Conservation (phyloP, 345 rosid species). For the Lepidium africanum region DNA sequence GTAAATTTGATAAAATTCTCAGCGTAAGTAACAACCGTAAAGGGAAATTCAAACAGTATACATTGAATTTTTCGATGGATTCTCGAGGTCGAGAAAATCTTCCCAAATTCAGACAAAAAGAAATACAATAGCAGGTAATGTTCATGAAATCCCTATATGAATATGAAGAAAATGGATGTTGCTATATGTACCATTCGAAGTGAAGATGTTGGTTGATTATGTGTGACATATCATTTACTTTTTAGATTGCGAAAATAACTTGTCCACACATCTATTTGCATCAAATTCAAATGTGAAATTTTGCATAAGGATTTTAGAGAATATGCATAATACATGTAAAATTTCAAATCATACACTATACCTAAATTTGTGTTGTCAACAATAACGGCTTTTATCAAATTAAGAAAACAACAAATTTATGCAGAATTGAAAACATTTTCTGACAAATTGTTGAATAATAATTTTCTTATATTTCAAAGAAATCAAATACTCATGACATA, state of each 20-base stretch:
- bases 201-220: neutral
- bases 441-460: neutral
- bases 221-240: too few species aligned
- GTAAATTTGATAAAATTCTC: too few species aligned
- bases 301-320: neutral
- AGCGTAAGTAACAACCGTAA: too few species aligned
- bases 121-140: neutral
- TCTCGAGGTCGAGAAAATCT: too few species aligned
- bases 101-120: too few species aligned
- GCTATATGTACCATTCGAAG: neutral
- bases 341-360: neutral
- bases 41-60: too few species aligned
- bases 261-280: too few species aligned
- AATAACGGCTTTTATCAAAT: neutral
- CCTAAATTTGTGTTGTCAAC: neutral
- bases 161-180: neutral
- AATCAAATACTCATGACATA: conserved; percentile 3
- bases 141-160: neutral
- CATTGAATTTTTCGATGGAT: too few species aligned
- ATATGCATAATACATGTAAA: neutral
- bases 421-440: neutral
- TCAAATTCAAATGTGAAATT: neutral
- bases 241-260: too few species aligned
- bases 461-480: neutral
- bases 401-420: neutral